These are phyloP conservation scores for Myotisia sp. DNA, from an alignment of 2,329 filamentous ascomycete species.

Conservation along the genomic window DNA sequence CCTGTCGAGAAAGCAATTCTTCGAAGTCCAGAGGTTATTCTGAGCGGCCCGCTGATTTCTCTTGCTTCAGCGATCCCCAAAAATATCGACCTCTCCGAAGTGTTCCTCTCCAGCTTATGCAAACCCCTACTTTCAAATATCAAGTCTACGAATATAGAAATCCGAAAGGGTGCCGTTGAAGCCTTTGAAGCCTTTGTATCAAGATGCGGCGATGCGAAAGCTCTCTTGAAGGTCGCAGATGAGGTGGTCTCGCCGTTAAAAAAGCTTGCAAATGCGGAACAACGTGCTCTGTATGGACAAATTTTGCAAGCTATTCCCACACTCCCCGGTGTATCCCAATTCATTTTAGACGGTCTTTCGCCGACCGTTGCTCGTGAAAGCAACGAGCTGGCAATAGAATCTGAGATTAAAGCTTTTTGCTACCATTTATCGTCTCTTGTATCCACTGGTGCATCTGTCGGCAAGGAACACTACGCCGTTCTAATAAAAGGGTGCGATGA, in stretches of 20 bases:
- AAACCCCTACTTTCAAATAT: slow-evolving; percentile 82
- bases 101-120: slow-evolving; percentile 56
- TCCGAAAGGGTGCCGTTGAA: slow-evolving; percentile 60
- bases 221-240: slow-evolving; percentile 54
- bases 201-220: slow-evolving; percentile 44
- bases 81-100: slow-evolving; percentile 60
- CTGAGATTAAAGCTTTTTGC: slow-evolving; percentile 59
- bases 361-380: slow-evolving; percentile 66
- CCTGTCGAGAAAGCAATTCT: slow-evolving; percentile 78
- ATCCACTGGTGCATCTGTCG: slow-evolving; percentile 44
- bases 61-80: slow-evolving; percentile 56
- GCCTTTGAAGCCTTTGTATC: slow-evolving; percentile 59
- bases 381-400: slow-evolving; percentile 66
- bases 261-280: slow-evolving; percentile 73
- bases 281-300: slow-evolving; percentile 68
- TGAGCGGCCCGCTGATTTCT: slow-evolving; percentile 62
- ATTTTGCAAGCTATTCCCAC: slow-evolving; percentile 55
- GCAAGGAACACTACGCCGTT: slow-evolving; percentile 53
- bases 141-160: slow-evolving; percentile 71
- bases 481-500: slow-evolving; percentile 72
- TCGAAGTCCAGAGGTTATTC: slow-evolving; percentile 75
- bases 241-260: slow-evolving; percentile 72
- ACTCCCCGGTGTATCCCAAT: slow-evolving; percentile 48
- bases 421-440: slow-evolving; percentile 51
- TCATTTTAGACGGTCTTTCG: slow-evolving; percentile 53